Evolutionary conservation across 139 green algal genomes (phyloP), one percentile per base, ranked within the genome.

Genomic region (Ettlia oleoabundans): DNA sequence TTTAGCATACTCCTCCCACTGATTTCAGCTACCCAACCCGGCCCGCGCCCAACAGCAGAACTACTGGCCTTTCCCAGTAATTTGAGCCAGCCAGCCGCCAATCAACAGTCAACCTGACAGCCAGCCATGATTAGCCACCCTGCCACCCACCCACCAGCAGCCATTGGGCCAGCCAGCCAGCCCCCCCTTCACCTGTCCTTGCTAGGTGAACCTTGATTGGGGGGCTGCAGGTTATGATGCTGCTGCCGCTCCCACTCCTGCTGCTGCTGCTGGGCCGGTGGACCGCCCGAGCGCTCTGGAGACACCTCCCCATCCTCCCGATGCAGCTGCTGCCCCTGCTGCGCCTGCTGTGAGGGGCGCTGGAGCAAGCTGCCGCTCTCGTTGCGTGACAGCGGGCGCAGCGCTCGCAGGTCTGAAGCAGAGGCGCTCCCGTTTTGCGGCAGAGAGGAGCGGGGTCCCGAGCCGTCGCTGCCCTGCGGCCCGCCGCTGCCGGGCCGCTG

Each of bases 311-410:
- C 78, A 26, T 83, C 64, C 65, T 83, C 78, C 32, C 65, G 0
- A 32, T 43, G n/a, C 21, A 37, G 76, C 63, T 82, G 62, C 76
- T 52, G 58, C 0, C 19, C 13, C 33, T 28, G 26, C 38, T 43
- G 42, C 47, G 1, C 47, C 32, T 69, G 70, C 43, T 63, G 53
- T 32, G 58, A 33, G 35, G 30, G 21, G 21, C 55, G 55, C 18
- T 65, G 55, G 18, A 80, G 53, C 33, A 53, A 80, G 73, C 73
- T 53, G 73, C 73, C 73, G 73, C 73, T 80, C 35, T 80, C 73
- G 33, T 65, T 65, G 32, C 71, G 71, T 1, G 71, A 65, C 43
- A 78, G 51, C 43, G 71, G 71, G 30, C 47, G 47, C 32, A 78
- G 71, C 47, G 73, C 73, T 10, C 35, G 53, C 73, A 80, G 24